Evolutionary conservation across 2,329 filamentous ascomycete species (phyloP).

Genomic region (Exophiala xenobiotica): DNA sequence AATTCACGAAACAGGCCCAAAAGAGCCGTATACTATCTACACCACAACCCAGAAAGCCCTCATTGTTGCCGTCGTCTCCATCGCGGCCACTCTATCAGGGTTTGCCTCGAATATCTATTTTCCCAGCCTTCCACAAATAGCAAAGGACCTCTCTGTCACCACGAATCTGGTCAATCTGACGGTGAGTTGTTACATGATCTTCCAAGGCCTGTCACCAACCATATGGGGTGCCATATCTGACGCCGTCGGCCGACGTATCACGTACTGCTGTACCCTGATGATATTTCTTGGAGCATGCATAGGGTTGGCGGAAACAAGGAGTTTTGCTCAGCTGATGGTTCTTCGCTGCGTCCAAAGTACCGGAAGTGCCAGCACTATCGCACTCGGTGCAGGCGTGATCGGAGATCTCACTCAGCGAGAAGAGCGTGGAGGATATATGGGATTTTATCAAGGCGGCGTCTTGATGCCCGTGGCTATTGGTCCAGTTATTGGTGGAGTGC

Average conservation of each 20-base stretch:
- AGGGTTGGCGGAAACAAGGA: constrained; percentile 40
- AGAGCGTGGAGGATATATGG: constrained; percentile 49
- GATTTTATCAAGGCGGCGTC: constrained; percentile 43
- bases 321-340: constrained; percentile 42
- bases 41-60: constrained; percentile 50
- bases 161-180: constrained; percentile 44
- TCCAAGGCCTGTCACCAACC: constrained; percentile 46
- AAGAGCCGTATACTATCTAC: constrained; percentile 51
- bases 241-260: constrained; percentile 40
- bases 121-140: constrained; percentile 44
- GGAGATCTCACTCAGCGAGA: constrained; percentile 43
- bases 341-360: constrained; percentile 46
- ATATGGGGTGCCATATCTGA: constrained; percentile 46
- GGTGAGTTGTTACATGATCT: constrained; percentile 47
- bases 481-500: constrained; percentile 44
- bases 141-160: constrained; percentile 42
- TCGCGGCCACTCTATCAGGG: constrained; percentile 52
- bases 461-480: constrained; percentile 48
- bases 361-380: constrained; percentile 45
- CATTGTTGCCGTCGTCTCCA: constrained; percentile 49
- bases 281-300: constrained; percentile 43
- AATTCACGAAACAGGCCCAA: background rate
- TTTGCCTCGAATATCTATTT: constrained; percentile 51
- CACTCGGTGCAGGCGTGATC: constrained; percentile 44
- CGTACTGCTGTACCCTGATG: constrained; percentile 42